Percentiles rank a stretch among this genome's conserved stretches.
These are phyloP conservation scores for Aureobasidium leucospermi DNA, from an alignment of 2,329 filamentous ascomycete genomes.

Conservation along the genomic window DNA sequence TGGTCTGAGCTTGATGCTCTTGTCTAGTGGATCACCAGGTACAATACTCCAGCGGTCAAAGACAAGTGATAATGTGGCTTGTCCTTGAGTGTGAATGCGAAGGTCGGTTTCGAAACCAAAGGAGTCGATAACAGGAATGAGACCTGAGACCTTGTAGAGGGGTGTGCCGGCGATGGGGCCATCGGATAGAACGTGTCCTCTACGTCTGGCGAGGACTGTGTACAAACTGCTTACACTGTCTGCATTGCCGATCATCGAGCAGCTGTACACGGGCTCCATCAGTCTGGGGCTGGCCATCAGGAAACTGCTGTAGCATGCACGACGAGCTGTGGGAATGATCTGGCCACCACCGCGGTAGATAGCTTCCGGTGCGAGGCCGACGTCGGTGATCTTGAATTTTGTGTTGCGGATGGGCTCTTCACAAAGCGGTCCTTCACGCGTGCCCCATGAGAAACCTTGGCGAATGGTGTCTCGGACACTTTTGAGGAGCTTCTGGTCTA, in stretches of 20 bases:
- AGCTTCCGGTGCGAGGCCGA: constrained; percentile 76
- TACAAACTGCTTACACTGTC: constrained; percentile 85
- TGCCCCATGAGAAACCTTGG: constrained; percentile 95
- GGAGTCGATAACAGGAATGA: constrained; percentile 92
- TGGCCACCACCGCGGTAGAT: constrained; percentile 95
- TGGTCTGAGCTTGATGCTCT: constrained; percentile 70
- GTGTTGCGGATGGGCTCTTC: constrained; percentile 99
- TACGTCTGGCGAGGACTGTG: constrained; percentile 77
- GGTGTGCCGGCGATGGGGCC: constrained; percentile 90
- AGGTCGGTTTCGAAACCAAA: constrained; percentile 98
- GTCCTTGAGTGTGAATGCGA: constrained; percentile 89
- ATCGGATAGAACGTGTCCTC: constrained; percentile 91
- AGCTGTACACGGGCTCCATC: constrained; percentile 93
- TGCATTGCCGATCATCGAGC: constrained; percentile 86
- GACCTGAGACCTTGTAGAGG: constrained; percentile 80
- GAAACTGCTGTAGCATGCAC: constrained; percentile 93
- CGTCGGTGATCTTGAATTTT: constrained; percentile 93
- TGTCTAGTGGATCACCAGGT: constrained; percentile 89
- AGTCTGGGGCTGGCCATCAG: constrained; percentile 92
- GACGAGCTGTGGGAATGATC: constrained; percentile 89
- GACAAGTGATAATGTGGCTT: constrained; percentile 80
- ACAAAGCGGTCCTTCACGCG: constrained; percentile 88
- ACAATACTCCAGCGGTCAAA: constrained; percentile 97
- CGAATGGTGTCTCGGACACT: constrained; percentile 86
- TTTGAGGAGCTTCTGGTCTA: constrained; percentile 84